Percentiles rank a stretch among this genome's conserved stretches.
These are phyloP conservation scores for Daedaleopsis sinensis DNA, from an alignment of 768 basidiomycete genomes.

Conservation along the genomic window DNA sequence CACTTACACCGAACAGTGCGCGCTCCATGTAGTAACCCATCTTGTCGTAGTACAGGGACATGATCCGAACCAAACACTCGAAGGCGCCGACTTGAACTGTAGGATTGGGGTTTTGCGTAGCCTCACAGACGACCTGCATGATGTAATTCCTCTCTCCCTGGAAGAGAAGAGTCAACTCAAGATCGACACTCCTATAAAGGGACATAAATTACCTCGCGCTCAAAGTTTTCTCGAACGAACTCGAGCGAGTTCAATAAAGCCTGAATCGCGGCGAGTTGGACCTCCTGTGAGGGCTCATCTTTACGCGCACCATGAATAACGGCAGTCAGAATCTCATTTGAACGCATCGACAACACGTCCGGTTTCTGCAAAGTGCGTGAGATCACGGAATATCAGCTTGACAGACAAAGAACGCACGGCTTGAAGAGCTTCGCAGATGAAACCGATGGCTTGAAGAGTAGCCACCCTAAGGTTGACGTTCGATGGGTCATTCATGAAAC, in stretches of 20 bases:
- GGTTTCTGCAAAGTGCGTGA: conserved; percentile 65
- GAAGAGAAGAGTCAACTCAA: not conserved
- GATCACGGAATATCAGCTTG: not conserved
- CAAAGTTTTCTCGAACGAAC: conserved; percentile 97
- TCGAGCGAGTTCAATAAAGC: conserved; percentile 95
- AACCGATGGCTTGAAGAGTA: conserved; percentile 94
- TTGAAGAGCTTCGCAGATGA: conserved; percentile 80
- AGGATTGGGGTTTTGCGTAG: conserved; percentile 82
- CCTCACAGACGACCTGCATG: conserved; percentile 99
- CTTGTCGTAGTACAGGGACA: conserved; percentile 98
- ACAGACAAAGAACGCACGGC: conserved; percentile 65
- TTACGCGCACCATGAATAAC: conserved; percentile 98
- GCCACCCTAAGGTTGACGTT: conserved; percentile 81
- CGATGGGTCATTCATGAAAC: conserved; percentile 76
- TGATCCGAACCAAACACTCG: conserved; percentile 93
- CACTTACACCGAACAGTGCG: conserved; percentile 90
- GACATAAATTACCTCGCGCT: conserved; percentile 76
- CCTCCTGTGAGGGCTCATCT: conserved; percentile 89
- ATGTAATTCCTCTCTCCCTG: conserved; percentile 99
- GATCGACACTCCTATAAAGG: conserved; percentile 3
- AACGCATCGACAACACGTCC: conserved; percentile 83
- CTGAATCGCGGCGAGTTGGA: conserved; percentile 91
- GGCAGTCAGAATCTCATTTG: conserved; percentile 97
- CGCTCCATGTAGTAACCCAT: conserved; percentile 99
- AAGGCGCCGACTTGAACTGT: conserved; percentile 95